Percentiles rank a stretch among this genome's conserved stretches.
These are phyloP conservation scores for Parachaetomium inaequale DNA, from an alignment of 495 filamentous ascomycete species.

Conservation along the genomic window DNA sequence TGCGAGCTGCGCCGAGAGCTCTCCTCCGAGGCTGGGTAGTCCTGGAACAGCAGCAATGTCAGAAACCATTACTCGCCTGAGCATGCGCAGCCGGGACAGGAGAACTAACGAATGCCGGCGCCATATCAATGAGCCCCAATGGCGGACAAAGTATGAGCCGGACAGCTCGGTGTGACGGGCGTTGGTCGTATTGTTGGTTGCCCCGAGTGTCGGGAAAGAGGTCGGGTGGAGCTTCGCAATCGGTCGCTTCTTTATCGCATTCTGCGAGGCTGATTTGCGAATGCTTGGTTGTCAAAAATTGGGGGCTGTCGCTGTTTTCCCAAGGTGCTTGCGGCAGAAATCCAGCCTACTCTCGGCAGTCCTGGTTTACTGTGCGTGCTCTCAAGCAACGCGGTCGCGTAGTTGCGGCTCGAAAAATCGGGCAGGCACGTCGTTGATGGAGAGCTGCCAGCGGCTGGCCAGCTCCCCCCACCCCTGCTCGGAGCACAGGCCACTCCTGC, in stretches of 20 bases:
- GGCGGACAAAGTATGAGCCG: not conserved
- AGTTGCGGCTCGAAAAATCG: constrained; percentile 30
- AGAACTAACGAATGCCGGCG: constrained; percentile 31
- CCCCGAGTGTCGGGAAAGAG: not conserved
- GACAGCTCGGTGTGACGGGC: not conserved
- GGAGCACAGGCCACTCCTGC: not conserved
- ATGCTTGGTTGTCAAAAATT: not conserved
- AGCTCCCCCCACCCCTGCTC: not conserved
- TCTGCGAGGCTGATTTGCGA: not conserved
- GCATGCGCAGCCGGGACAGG: not conserved
- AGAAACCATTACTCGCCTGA: constrained; percentile 5
- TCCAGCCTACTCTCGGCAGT: not conserved
- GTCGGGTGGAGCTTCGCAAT: not conserved
- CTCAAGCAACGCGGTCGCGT: constrained; percentile 19
- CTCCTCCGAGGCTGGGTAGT: constrained; percentile 20
- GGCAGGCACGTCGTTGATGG: constrained; percentile 7
- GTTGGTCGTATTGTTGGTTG: not conserved
- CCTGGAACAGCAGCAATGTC: constrained; percentile 15
- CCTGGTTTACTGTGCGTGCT: not conserved
- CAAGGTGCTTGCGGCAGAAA: not conserved
- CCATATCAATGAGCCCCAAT: constrained; percentile 18
- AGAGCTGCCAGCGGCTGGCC: constrained; percentile 12
- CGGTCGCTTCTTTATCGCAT: constrained; percentile 6
- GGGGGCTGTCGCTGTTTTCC: not conserved
- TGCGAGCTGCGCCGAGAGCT: constrained; percentile 21